Evolutionary conservation across 2,329 filamentous ascomycete genomes (phyloP).

Genomic region (Blastomyces emzantsi): DNA sequence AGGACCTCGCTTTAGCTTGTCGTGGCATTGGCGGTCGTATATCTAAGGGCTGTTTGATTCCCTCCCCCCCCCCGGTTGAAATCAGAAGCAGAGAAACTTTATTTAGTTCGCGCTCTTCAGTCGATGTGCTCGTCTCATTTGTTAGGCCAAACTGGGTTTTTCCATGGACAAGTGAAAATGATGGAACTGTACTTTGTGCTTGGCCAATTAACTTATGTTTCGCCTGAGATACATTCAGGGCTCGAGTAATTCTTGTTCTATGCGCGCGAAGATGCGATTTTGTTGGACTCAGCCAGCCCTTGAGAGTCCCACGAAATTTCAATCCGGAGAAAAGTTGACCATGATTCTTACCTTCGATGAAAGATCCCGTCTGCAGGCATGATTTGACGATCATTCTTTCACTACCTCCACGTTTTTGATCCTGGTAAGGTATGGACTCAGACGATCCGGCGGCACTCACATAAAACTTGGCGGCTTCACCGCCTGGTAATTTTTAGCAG

Average conservation of each 20-base stretch:
- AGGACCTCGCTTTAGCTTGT: not conserved
- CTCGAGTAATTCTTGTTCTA: not conserved
- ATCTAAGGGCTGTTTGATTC: too few species aligned
- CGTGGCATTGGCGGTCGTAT: too few species aligned
- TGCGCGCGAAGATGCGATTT: not conserved
- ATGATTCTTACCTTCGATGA: not conserved
- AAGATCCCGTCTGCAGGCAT: too few species aligned
- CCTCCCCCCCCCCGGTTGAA: too few species aligned
- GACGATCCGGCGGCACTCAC: conserved; percentile 1
- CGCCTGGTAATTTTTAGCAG: not conserved
- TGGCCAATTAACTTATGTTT: not conserved
- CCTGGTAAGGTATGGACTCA: not conserved
- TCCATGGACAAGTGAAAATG: not conserved
- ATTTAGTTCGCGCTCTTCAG: not conserved
- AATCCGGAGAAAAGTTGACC: not conserved
- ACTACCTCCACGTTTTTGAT: conserved; percentile 1
- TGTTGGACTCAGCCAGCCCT: not conserved
- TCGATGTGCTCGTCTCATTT: not conserved
- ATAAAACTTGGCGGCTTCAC: not conserved
- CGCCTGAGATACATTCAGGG: not conserved
- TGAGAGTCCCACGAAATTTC: not conserved
- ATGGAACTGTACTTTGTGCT: not conserved
- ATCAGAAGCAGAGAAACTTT: not conserved
- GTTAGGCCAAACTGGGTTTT: not conserved
- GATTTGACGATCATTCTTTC: not conserved